Evolutionary conservation across 495 filamentous ascomycete genomes (phyloP).

Genomic region (Hyphodiscus hymeniophilus): DNA sequence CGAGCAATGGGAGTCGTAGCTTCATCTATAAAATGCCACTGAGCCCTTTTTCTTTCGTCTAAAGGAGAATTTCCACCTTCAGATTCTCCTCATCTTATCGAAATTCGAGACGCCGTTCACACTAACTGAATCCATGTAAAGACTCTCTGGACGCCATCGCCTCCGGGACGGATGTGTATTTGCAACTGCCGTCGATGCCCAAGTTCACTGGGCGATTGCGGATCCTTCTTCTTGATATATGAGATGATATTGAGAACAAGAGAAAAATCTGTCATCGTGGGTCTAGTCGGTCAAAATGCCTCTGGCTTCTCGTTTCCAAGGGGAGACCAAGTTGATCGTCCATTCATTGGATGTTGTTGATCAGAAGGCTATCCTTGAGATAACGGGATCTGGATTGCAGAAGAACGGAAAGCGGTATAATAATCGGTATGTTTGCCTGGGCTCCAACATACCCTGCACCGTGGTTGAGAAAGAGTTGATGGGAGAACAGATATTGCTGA

Average conservation of each 20-base stretch:
- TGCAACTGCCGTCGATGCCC: neutral
- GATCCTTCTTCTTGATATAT: too few relatives aligned
- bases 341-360: neutral
- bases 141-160: neutral
- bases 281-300: neutral
- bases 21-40: too few relatives aligned
- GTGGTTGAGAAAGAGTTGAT: neutral
- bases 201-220: constrained; percentile 1
- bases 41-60: too few relatives aligned
- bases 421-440: neutral
- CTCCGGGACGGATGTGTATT: neutral
- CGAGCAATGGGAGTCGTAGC: too few relatives aligned
- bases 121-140: neutral
- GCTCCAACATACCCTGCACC: too few relatives aligned
- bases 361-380: neutral
- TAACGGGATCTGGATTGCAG: neutral
- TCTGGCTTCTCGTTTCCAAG: neutral
- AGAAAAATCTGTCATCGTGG: neutral
- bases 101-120: neutral
- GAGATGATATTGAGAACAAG: neutral
- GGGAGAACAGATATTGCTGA: neutral
- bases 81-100: too few relatives aligned
- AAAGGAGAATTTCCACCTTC: too few relatives aligned
- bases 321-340: neutral
- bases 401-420: constrained; percentile 1